Base-by-base conservation (phyloP, 1,284 basidiomycete genomes). In the Gomphus bonarii region DNA sequence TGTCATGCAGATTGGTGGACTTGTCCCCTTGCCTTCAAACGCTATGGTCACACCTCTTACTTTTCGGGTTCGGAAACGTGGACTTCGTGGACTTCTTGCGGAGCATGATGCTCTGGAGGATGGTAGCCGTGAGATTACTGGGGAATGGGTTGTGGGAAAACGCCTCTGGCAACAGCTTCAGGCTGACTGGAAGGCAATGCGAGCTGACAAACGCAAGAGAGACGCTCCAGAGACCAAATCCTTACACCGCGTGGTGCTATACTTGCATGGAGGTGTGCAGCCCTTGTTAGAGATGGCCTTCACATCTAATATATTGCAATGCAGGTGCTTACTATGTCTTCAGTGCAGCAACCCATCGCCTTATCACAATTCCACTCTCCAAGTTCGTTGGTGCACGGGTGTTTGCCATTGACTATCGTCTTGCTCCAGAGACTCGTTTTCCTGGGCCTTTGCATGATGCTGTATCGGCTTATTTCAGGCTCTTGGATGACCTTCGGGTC, bases 361-460 rank as follows among this genome's bases (percentile, higher is more conserved):
- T 92, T 46, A 80, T 99, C 59, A 95, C 95, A 9, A 93, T 98
- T 63, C 90, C 91, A 7, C 74, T 98, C 57, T 89, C 92, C 36
- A 95, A 95, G 68, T 87, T 88, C 64, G 85, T 90, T 35, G 90
- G 95, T 65, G 86, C 92, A 31, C 83, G 97, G 35, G 85, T 98
- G n/a, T 98, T 98, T 71, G 91, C 91, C n/a, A 76, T 98, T 63
- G 94, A 98, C 68, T 99, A 99, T 70, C 88, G 95, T 18, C 77
- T 99, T 31, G 95, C 95, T 0, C 95, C 95, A 1, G 95, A 97
- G 69, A 91, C 92, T 7, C 78, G 81, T 33, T 99, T 99, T 70
- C 95, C 95, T 0, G 91, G 95, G 0, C 90, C 94, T 28, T 76
- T 99, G 7, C 91, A 97, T 65, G 97, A 99, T 65, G 88, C 85